Percentiles rank a stretch among this genome's conserved stretches.
These are phyloP conservation scores for Metschnikowia reukaufii DNA, from an alignment of 805 yeast species.

Conservation along the genomic window DNA sequence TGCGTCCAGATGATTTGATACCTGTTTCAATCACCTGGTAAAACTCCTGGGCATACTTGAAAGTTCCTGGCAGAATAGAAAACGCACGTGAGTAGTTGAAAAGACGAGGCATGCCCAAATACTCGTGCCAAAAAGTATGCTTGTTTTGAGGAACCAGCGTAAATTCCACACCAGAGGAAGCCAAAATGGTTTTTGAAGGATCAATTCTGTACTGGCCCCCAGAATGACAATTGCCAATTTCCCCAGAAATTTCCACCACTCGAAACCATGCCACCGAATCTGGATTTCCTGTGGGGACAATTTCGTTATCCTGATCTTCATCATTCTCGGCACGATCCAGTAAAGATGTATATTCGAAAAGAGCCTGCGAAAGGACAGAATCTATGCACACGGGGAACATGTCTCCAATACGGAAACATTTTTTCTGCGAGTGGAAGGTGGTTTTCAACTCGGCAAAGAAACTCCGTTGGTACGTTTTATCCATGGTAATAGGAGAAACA, in stretches of 20 bases:
- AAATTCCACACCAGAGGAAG: slow-evolving; percentile 61
- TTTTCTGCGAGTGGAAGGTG: slow-evolving; percentile 55
- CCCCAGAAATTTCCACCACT: slow-evolving; percentile 53
- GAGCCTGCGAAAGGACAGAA: slow-evolving; percentile 57
- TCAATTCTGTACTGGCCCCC: slow-evolving; percentile 62
- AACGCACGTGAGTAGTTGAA: slow-evolving; percentile 36
- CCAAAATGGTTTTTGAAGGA: slow-evolving; percentile 65
- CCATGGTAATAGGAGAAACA: slow-evolving; percentile 68
- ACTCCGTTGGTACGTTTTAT: slow-evolving; percentile 57
- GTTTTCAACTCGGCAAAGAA: slow-evolving; percentile 61
- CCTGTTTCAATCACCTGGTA: slow-evolving; percentile 57
- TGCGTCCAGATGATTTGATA: slow-evolving; percentile 29
- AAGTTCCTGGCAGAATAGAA: slow-evolving; percentile 28
- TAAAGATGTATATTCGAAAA: slow-evolving; percentile 29
- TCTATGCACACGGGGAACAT: slow-evolving; percentile 78
- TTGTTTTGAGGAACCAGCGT: slow-evolving; percentile 36
- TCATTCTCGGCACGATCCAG: slow-evolving; percentile 25
- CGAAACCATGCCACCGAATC: slow-evolving; percentile 86
- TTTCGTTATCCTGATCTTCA: slow-evolving; percentile 20
- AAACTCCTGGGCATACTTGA: slow-evolving; percentile 51
- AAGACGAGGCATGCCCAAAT: slow-evolving; percentile 42
- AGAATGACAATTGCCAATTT: too few species aligned
- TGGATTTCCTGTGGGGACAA: slow-evolving; percentile 59
- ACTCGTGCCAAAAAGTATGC: slow-evolving; percentile 46
- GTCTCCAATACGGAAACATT: slow-evolving; percentile 67